Evolutionary conservation across 2,329 filamentous ascomycete species (phyloP).

Genomic region (Trichophaea hybrida): DNA sequence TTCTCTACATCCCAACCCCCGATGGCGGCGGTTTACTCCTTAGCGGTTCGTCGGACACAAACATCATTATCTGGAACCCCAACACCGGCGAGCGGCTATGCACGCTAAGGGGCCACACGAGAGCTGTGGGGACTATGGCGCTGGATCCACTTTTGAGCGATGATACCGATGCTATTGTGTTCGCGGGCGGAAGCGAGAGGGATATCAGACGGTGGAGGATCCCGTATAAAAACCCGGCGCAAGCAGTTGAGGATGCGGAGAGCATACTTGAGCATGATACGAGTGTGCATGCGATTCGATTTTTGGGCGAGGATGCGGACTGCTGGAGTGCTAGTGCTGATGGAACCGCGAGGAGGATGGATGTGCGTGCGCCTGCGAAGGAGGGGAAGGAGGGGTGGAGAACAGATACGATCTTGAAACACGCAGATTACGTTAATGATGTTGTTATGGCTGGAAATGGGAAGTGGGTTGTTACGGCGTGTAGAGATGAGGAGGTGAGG

Average conservation of each 20-base stretch:
- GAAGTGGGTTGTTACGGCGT: slow-evolving; percentile 71
- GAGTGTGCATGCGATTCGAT: slow-evolving; percentile 67
- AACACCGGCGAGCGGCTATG: slow-evolving; percentile 54
- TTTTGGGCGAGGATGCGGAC: slow-evolving; percentile 50
- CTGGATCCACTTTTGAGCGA: slow-evolving; percentile 53
- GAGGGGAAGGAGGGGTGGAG: slow-evolving; percentile 11
- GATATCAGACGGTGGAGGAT: slow-evolving; percentile 67
- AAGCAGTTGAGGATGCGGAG: slow-evolving; percentile 33
- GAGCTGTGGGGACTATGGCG: slow-evolving; percentile 65
- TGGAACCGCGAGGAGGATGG: slow-evolving; percentile 60
- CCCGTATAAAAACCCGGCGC: slow-evolving; percentile 37
- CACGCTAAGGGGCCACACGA: slow-evolving; percentile 60
- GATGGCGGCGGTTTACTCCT: slow-evolving; percentile 39
- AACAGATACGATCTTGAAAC: slow-evolving; percentile 39
- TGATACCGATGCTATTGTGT: slow-evolving; percentile 42
- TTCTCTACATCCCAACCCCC: slow-evolving; percentile 37
- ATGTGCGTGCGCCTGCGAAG: slow-evolving; percentile 11
- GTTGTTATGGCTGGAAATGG: slow-evolving; percentile 55
- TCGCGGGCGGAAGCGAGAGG: slow-evolving; percentile 68
- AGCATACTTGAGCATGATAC: slow-evolving; percentile 73
- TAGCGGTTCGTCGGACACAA: slow-evolving; percentile 63
- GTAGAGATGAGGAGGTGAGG: slow-evolving; percentile 79
- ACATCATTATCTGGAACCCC: slow-evolving; percentile 72
- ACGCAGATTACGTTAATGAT: slow-evolving; percentile 82
- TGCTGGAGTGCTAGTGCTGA: slow-evolving; percentile 91